Percentiles rank a stretch among this genome's conserved stretches.
phyloP scores from a whole-genome alignment of 495 filamentous ascomycete genomes.

The Bacidia gigantensis region DNA sequence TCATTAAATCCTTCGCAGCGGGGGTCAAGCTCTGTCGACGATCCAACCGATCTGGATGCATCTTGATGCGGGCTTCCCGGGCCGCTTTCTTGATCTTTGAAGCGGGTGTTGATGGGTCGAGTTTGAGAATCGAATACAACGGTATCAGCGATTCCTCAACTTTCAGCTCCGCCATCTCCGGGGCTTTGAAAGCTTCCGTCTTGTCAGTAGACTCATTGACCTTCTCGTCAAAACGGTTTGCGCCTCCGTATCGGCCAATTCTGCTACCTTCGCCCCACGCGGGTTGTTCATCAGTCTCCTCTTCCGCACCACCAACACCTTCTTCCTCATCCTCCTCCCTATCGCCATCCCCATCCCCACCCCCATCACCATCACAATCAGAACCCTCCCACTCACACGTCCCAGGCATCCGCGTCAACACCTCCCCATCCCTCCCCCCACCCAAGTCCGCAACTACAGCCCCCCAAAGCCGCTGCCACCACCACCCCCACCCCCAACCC shows the following conservation, averaged over 20 bases:
- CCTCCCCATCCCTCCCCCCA: background rate
- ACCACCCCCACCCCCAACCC: background rate
- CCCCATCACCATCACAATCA: no score
- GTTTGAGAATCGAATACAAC: background rate
- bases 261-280: no score
- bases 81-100: background rate
- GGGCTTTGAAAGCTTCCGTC: no score
- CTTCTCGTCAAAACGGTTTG: no score
- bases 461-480: background rate
- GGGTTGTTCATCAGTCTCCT: no score
- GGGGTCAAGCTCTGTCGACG: background rate
- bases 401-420: no score
- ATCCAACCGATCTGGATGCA: background rate
- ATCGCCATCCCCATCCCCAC: no score
- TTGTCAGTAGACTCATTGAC: no score
- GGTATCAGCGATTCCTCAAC: background rate
- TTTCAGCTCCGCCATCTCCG: background rate
- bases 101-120: background rate
- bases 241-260: no score
- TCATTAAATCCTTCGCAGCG: background rate
- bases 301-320: no score
- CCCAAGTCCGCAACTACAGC: background rate
- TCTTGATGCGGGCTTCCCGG: background rate
- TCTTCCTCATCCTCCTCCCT: no score
- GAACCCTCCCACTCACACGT: no score